Percentiles rank a stretch among this genome's conserved stretches.
Conservation (phyloP, 345 rosid species). For the Citrus mangshanensis region DNA sequence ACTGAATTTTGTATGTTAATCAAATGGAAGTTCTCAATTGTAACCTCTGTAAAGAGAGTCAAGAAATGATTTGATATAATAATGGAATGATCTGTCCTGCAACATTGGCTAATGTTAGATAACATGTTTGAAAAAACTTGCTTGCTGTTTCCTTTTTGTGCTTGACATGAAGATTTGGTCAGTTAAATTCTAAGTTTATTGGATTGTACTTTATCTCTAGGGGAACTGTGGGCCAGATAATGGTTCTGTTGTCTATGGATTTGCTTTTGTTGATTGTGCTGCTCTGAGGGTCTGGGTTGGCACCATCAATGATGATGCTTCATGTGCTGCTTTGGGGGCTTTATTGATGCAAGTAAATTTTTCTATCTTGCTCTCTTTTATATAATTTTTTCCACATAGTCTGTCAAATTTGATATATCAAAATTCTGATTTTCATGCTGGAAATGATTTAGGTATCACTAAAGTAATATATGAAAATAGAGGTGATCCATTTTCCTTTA, state of each 20-base stretch:
- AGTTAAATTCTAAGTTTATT: constrained; percentile 9
- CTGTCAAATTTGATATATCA: background rate
- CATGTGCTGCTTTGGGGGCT: constrained; percentile 84
- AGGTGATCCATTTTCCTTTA: constrained; percentile 44
- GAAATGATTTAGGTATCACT: constrained; percentile 60
- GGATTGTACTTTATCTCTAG: constrained; percentile 30
- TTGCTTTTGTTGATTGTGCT: constrained; percentile 98
- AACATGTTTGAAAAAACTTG: constrained; percentile 24
- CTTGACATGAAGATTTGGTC: constrained; percentile 7
- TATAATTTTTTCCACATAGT: background rate
- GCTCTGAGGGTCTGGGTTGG: constrained; percentile 90
- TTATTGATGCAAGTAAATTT: constrained; percentile 81
- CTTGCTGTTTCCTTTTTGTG: constrained; percentile 19
- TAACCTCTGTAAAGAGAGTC: background rate
- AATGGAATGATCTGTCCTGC: background rate
- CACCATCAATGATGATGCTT: constrained; percentile 67
- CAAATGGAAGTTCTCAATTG: background rate
- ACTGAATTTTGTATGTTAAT: background rate
- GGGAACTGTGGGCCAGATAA: constrained; percentile 41
- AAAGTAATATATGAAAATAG: constrained; percentile 72
- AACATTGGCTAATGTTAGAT: background rate
- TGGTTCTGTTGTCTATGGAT: constrained; percentile 62
- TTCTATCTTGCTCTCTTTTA: constrained; percentile 11
- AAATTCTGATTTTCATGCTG: constrained; percentile 20
- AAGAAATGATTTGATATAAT: background rate